Conservation (phyloP, 2,329 filamentous ascomycete species). For the Sporothrix humicola region DNA sequence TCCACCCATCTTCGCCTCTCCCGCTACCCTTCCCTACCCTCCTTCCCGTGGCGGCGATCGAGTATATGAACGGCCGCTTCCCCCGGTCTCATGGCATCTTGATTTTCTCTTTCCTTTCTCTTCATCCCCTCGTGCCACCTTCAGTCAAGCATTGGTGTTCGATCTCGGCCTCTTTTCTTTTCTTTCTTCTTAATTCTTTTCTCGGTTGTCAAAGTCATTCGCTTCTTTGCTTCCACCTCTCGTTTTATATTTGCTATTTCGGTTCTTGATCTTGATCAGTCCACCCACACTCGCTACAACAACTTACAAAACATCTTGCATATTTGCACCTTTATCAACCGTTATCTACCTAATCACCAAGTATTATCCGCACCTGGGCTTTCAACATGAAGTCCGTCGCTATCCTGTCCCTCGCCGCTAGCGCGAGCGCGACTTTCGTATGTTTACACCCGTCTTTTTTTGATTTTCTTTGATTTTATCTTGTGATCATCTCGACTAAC, state of each 20-base stretch:
- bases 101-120: constrained; percentile 27
- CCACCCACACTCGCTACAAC: constrained; percentile 35
- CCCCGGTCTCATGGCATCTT: constrained; percentile 17
- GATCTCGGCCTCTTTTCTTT: constrained; percentile 28
- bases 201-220: constrained; percentile 60
- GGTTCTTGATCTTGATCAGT: constrained; percentile 40
- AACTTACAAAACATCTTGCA: not conserved
- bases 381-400: constrained; percentile 58
- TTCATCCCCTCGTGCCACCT: constrained; percentile 33
- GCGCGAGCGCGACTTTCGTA: constrained; percentile 54
- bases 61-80: constrained; percentile 32
- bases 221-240: constrained; percentile 56
- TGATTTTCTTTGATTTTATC: no score
- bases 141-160: constrained; percentile 32
- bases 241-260: constrained; percentile 38
- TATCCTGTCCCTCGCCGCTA: constrained; percentile 56
- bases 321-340: not conserved
- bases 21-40: constrained; percentile 12
- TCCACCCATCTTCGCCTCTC: constrained; percentile 9
- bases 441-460: constrained; percentile 27
- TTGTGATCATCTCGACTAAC: constrained; percentile 24
- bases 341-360: not conserved
- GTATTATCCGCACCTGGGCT: not conserved
- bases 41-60: constrained; percentile 8
- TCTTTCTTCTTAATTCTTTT: constrained; percentile 39